phyloP scores from a whole-genome alignment of 2,329 filamentous ascomycete genomes.

The Penicillium sp. region DNA sequence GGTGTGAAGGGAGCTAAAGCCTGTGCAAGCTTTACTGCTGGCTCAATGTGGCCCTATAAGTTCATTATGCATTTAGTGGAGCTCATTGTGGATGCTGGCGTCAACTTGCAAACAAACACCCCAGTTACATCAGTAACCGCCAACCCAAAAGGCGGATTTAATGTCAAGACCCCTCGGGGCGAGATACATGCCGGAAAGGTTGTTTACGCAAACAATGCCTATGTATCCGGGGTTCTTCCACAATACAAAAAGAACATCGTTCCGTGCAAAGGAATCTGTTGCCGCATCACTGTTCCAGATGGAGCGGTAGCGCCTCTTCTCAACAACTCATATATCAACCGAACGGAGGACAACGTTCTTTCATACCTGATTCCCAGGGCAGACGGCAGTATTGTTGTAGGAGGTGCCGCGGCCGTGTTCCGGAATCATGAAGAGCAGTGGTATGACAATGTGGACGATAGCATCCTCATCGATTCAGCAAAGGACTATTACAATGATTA shows the following conservation, averaged over 20 bases:
- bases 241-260: constrained; percentile 72
- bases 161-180: constrained; percentile 65
- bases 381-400: constrained; percentile 62
- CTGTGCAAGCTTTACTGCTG: constrained; percentile 42
- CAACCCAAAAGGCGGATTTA: constrained; percentile 58
- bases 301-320: constrained; percentile 35
- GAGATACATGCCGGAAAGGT: constrained; percentile 66
- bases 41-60: constrained; percentile 70
- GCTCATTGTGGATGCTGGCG: constrained; percentile 52
- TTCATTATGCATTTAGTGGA: constrained; percentile 72
- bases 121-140: constrained; percentile 41
- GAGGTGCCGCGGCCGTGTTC: constrained; percentile 60
- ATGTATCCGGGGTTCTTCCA: constrained; percentile 77
- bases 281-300: constrained; percentile 37
- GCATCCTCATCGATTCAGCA: constrained; percentile 53
- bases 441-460: constrained; percentile 55
- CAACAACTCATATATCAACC: constrained; percentile 62
- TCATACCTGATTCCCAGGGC: constrained; percentile 66
- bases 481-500: constrained; percentile 45
- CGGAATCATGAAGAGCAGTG: constrained; percentile 38
- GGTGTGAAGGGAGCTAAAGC: constrained; percentile 47
- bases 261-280: constrained; percentile 68
- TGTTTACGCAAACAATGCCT: constrained; percentile 82
- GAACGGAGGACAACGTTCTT: constrained; percentile 45
- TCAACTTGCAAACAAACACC: constrained; percentile 61